phyloP scores from a whole-genome alignment of 2,329 filamentous ascomycete genomes.

The Microcyclosporella mali region DNA sequence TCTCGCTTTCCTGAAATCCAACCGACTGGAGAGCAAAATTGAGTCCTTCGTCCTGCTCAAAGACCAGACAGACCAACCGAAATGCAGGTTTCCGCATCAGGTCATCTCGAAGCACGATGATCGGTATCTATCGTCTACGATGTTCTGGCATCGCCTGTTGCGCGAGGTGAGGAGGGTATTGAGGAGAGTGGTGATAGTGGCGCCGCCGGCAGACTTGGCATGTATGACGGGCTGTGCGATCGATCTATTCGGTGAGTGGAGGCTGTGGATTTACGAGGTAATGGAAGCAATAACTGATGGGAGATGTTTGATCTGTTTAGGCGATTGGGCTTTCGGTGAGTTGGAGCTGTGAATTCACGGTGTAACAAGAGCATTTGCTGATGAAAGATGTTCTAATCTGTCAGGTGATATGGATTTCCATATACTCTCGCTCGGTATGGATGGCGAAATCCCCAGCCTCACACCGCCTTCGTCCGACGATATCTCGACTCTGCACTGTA shows the following conservation, averaged over 20 bases:
- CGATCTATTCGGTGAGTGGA: conserved; percentile 38
- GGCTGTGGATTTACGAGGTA: too few relatives aligned
- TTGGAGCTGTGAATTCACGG: too few relatives aligned
- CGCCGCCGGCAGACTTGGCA: conserved; percentile 58
- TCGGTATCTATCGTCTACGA: conserved; percentile 20
- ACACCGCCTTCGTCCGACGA: conserved; percentile 2
- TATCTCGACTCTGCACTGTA: conserved; percentile 6
- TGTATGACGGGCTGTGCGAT: conserved; percentile 54
- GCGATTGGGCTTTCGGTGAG: conserved; percentile 29
- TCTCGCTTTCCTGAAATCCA: conserved; percentile 15
- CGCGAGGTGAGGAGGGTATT: conserved; percentile 42
- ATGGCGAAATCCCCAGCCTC: background rate
- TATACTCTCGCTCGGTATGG: conserved; percentile 20
- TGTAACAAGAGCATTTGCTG: too few relatives aligned
- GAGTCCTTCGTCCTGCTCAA: conserved; percentile 44
- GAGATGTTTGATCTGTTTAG: background rate
- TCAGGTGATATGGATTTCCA: conserved; percentile 32
- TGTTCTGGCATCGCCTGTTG: conserved; percentile 52
- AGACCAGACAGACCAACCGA: conserved; percentile 14
- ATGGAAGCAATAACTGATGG: too few relatives aligned
- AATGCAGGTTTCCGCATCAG: conserved; percentile 33
- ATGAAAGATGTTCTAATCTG: too few relatives aligned
- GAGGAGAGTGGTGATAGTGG: conserved; percentile 39
- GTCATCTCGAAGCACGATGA: conserved; percentile 27
- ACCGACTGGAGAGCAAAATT: conserved; percentile 26